Percentiles rank a stretch among this genome's conserved stretches.
phyloP scores from a whole-genome alignment of 805 yeast genomes.

The Cyberlindnera euphorbiae region DNA sequence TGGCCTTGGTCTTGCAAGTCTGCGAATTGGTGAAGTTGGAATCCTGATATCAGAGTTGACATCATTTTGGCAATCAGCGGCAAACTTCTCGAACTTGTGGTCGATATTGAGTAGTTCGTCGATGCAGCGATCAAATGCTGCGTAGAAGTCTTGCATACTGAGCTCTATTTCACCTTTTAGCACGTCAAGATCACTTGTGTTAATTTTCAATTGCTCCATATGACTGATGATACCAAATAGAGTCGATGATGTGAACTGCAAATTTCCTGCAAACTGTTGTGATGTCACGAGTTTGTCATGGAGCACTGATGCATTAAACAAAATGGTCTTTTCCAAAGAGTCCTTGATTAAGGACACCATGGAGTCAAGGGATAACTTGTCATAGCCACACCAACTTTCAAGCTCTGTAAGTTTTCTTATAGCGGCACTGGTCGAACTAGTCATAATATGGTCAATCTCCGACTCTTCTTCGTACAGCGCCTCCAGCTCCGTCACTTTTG shows the following conservation, averaged over 20 bases:
- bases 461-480: constrained; percentile 40
- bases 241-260: constrained; percentile 12
- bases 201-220: constrained; percentile 11
- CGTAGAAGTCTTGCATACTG: constrained; percentile 17
- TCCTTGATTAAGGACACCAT: constrained; percentile 41
- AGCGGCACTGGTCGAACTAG: constrained; percentile 41
- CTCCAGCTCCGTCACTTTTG: constrained; percentile 51
- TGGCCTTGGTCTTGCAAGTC: constrained; percentile 18
- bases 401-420: constrained; percentile 44
- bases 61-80: constrained; percentile 19
- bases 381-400: constrained; percentile 51
- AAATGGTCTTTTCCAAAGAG: constrained; percentile 46
- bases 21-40: constrained; percentile 25
- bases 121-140: constrained; percentile 25
- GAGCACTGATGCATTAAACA: constrained; percentile 50
- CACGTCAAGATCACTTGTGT: constrained; percentile 10
- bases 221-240: constrained; percentile 8
- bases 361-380: constrained; percentile 37
- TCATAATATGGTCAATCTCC: constrained; percentile 49
- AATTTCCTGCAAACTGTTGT: constrained; percentile 23
- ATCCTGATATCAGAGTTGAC: constrained; percentile 20
- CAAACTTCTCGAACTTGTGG: constrained; percentile 32
- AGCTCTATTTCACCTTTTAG: constrained; percentile 17
- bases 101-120: constrained; percentile 30
- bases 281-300: constrained; percentile 43